These are phyloP conservation scores for Parmales sp. DNA, from an alignment of 108 stramenopile genomes.

Conservation along the genomic window DNA sequence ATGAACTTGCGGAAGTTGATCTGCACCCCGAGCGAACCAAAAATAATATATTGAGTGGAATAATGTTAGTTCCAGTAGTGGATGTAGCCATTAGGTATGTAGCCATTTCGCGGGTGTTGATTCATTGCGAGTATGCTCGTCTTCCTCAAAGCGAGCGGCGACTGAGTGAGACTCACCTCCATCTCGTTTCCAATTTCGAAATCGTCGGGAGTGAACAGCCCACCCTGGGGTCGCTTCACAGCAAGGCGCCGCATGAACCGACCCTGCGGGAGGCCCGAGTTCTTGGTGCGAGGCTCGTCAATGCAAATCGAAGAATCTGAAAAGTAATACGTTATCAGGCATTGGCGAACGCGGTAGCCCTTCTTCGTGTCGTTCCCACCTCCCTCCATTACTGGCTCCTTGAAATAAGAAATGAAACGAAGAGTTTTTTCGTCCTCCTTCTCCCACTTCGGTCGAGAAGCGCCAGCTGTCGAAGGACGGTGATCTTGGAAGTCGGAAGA, in stretches of 20 bases:
- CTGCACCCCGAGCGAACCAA: no score
- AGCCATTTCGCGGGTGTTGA: no score
- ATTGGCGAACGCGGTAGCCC: constrained; percentile 24
- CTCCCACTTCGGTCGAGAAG: constrained; percentile 8
- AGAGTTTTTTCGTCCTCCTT: not conserved
- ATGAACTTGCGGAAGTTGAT: constrained; percentile 25
- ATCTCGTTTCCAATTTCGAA: constrained; percentile 34
- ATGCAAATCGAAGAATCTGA: constrained; percentile 28
- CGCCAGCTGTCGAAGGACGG: constrained; percentile 7
- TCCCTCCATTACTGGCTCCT: constrained; percentile 27
- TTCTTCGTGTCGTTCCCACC: constrained; percentile 8
- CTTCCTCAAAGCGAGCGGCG: no score
- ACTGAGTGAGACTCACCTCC: no score
- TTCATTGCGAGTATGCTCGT: no score
- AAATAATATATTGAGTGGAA: no score
- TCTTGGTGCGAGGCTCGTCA: constrained; percentile 26
- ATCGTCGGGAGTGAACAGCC: constrained; percentile 22
- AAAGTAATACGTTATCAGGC: constrained; percentile 29
- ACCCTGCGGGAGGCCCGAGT: constrained; percentile 39
- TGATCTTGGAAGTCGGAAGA: not conserved
- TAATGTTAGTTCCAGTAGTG: no score
- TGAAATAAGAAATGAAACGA: constrained; percentile 31
- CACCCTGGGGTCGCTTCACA: constrained; percentile 6
- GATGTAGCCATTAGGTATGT: no score
- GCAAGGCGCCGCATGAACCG: constrained; percentile 35